Evolutionary conservation across 2,329 filamentous ascomycete species (phyloP), one percentile per base, ranked within the genome.

Genomic region (Cercospora sojina): DNA sequence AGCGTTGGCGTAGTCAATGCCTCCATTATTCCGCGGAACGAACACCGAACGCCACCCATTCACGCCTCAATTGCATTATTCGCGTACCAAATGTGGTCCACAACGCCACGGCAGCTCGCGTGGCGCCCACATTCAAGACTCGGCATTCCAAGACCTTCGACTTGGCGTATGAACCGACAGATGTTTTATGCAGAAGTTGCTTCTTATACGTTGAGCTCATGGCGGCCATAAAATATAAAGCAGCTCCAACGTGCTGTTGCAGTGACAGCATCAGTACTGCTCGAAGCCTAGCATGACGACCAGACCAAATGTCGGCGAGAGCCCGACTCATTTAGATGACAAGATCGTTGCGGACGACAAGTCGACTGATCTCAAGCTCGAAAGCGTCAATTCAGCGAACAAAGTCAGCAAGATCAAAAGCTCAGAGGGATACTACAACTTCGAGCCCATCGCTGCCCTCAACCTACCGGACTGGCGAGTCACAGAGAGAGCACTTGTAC

Each of bases 61-160:
- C 23, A 6, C 23, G 47, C 47, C 23, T 53, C 47, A 53, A 53
- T 53, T 27, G 47, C 47, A 23, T 53, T 27, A 53, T 53, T 53
- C 23, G 23, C 20, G 23, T 53, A 27, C 47, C 25, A 20, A 16
- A 10, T 12, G 53, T 29, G 18, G 23, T 41, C 58, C 41, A 60
- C 58, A 60, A 49, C 25, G 35, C 58, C 58, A 47, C 58, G 25
- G 41, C 41, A 13, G 35, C 41, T 6, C 20, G 38, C 41, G 18
- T 49, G 58, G 58, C 58, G 58, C 27, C 41, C 58, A 31, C 41
- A 49, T 60, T 38, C 20, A 60, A 60, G 58, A 60, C 58, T 60
- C 35, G 58, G 58, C 58, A 41, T 60, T 47, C 58, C 58, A 60
- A 60, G 58, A 60, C 35, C 7, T 20, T 25, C 16, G 41, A 60